Conservation (phyloP, 768 basidiomycete species). For the Trametes gibbosa region DNA sequence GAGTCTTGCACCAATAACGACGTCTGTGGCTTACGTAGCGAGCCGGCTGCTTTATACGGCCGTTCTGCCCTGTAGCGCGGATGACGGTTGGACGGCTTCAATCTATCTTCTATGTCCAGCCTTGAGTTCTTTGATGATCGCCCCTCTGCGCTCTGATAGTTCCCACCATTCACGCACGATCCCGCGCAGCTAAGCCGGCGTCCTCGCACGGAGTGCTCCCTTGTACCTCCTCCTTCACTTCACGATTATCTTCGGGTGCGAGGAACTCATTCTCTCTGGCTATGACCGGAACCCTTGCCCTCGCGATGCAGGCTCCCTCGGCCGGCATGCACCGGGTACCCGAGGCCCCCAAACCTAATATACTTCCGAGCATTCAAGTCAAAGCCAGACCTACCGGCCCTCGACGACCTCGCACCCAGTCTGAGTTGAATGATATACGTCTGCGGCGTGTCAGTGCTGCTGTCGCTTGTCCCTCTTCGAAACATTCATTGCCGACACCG, state of each 20-base stretch:
- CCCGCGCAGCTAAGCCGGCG: constrained; percentile 9
- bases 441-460: constrained; percentile 14
- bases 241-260: neutral
- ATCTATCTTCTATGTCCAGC: constrained; percentile 17
- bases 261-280: neutral
- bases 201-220: neutral
- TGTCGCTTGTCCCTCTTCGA: constrained; percentile 10
- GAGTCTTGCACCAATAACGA: neutral
- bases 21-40: neutral
- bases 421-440: constrained; percentile 11
- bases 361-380: neutral
- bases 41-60: neutral
- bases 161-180: constrained; percentile 4
- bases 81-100: constrained; percentile 6
- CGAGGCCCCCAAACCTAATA: neutral
- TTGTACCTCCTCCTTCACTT: constrained; percentile 1
- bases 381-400: constrained; percentile 1
- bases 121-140: constrained; percentile 11
- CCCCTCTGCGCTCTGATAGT: constrained; percentile 11
- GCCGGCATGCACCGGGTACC: constrained; percentile 1
- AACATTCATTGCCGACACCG: constrained; percentile 15
- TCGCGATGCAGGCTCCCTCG: constrained; percentile 5
- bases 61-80: neutral
- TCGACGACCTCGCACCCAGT: constrained; percentile 9
- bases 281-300: constrained; percentile 6